phyloP scores from a whole-genome alignment of 2,329 filamentous ascomycete species.

The Geosmithia putterillii region DNA sequence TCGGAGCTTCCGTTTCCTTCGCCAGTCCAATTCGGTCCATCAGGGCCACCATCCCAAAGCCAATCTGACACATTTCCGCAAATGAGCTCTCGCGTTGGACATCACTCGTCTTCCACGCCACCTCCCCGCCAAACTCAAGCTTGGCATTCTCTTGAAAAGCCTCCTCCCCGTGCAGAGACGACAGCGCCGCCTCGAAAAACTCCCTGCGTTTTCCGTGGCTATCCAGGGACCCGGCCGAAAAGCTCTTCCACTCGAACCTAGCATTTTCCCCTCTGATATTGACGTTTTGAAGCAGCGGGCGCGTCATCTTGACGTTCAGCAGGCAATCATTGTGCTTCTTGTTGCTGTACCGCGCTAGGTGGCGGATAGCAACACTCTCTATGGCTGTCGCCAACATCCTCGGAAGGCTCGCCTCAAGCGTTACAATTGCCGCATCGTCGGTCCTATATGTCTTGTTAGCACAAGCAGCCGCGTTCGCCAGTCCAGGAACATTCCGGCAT shows the following conservation, averaged over 20 bases:
- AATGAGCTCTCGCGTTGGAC: slow-evolving; percentile 10
- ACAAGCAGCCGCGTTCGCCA: not conserved
- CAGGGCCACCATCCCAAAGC: slow-evolving; percentile 14
- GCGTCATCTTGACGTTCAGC: slow-evolving; percentile 11
- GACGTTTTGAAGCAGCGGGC: slow-evolving; percentile 5
- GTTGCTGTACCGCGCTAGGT: slow-evolving; percentile 10
- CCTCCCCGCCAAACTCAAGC: slow-evolving; percentile 12
- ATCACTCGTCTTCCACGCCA: slow-evolving; percentile 11
- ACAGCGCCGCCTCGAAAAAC: slow-evolving; percentile 16
- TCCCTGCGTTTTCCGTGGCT: slow-evolving; percentile 1
- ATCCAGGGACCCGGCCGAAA: not conserved
- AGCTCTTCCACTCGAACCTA: slow-evolving; percentile 4
- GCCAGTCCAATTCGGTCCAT: slow-evolving; percentile 17
- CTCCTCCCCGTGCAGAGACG: slow-evolving; percentile 8
- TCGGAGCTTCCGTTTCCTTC: slow-evolving; percentile 6
- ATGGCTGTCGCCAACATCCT: slow-evolving; percentile 5
- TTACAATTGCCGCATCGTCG: slow-evolving; percentile 6
- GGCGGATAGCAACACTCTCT: slow-evolving; percentile 8
- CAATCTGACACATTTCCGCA: slow-evolving; percentile 13
- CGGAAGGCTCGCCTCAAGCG: slow-evolving; percentile 6
- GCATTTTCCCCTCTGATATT: not conserved
- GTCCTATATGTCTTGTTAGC: not conserved
- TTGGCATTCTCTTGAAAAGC: slow-evolving; percentile 11
- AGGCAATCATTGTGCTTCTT: slow-evolving; percentile 4
- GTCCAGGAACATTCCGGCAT: not conserved